phyloP scores from a whole-genome alignment of 345 rosid species.

The Lepidium aucheri region DNA sequence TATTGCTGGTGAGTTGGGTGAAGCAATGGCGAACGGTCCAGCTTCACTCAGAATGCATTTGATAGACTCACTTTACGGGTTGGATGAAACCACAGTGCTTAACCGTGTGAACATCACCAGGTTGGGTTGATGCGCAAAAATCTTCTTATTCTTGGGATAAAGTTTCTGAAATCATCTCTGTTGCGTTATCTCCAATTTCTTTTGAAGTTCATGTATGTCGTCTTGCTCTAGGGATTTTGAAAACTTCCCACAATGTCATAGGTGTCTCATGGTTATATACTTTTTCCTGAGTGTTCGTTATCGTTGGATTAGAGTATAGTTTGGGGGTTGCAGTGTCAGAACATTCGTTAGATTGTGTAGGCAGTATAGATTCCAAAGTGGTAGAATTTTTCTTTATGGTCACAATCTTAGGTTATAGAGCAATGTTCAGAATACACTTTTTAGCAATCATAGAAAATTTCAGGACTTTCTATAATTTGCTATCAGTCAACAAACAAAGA shows the following conservation, averaged over 20 bases:
- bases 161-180: conserved; percentile 2
- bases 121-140: conserved; percentile 20
- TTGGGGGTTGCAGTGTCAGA: not conserved
- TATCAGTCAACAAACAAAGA: conserved; percentile 10
- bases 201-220: not conserved
- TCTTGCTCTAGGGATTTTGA: not conserved
- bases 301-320: not conserved
- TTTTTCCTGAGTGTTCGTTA: not conserved
- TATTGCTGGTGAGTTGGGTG: conserved; percentile 80
- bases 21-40: conserved; percentile 69
- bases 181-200: not conserved
- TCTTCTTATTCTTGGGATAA: conserved; percentile 2
- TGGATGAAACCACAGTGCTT: conserved; percentile 45
- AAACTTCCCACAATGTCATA: not conserved
- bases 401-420: not conserved
- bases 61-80: conserved; percentile 65
- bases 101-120: conserved; percentile 36
- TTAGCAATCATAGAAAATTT: not conserved
- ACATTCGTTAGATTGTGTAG: not conserved
- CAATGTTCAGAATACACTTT: not conserved
- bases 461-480: not conserved
- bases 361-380: not conserved
- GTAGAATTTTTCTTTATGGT: not conserved
- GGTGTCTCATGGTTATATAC: not conserved
- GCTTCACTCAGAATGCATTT: conserved; percentile 73